Evolutionary conservation across 345 rosid genomes (phyloP), one percentile per base, ranked within the genome.

Genomic region (Passiflora organensis): DNA sequence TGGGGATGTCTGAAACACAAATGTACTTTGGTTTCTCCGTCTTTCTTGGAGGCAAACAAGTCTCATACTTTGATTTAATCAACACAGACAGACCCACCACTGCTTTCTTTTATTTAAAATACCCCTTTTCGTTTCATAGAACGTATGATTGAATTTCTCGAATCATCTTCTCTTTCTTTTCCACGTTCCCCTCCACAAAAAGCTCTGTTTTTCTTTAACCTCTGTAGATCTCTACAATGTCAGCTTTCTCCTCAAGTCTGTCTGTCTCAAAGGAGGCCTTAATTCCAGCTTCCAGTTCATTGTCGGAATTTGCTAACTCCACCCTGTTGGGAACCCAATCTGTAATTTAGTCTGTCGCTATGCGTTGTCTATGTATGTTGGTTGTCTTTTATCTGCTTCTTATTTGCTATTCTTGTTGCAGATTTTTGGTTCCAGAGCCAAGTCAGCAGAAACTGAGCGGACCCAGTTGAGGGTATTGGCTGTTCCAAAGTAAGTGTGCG

Each of bases 401-500:
- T 18, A 21, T 9, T 46, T 1, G 10, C 24, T 46, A 51, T 21
- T 19, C 13, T 62, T 51, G 46, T 19, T 16, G 56, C 63, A 81
- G 82, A 63, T 81, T 59, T 54, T 69, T 50, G 62, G 64, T 43
- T 60, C 63, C 18, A 62, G 58, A 59, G 48, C 24, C 43, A 62
- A 64, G 36, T 47, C 24, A 14, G 64, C 71, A 41, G 64, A 58
- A 67, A 51, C 53, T 48, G 72, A 63, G 65, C 60, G 20, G 16
- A 63, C 75, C 75, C 76, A 22, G 14, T 56, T 66, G 50, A 66
- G 60, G 51, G 63, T 69, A 19, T 38, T 55, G 15, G 23, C 70
- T 60, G 59, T 60, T 68, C 60, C 32, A 19, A 75, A 68, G 86
- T 81, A 59, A 68, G 71, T 58, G 24, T 6, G 16, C 45, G 51